Percentiles rank a stretch among this genome's conserved stretches.
These are phyloP conservation scores for Dactylonectria estremocensis DNA, from an alignment of 2,329 filamentous ascomycete species.

Conservation along the genomic window DNA sequence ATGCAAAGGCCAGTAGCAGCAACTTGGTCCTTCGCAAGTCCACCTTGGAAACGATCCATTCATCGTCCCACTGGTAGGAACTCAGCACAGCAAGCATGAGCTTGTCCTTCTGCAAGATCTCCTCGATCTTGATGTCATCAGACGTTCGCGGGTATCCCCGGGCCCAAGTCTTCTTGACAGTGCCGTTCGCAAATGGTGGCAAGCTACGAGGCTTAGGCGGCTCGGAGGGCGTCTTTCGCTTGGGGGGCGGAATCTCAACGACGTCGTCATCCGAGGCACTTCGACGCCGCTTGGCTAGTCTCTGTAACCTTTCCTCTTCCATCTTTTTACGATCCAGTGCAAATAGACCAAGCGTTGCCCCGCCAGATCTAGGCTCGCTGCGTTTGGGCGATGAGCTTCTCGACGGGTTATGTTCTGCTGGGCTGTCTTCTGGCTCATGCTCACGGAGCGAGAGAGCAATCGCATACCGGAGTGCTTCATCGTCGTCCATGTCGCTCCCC, in stretches of 20 bases:
- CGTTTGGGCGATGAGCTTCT: slow-evolving; percentile 34
- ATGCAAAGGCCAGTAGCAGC: slow-evolving; percentile 72
- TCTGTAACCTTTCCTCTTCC: slow-evolving; percentile 86
- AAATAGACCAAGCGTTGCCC: slow-evolving; percentile 56
- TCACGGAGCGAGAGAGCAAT: slow-evolving; percentile 71
- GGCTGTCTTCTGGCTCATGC: slow-evolving; percentile 32
- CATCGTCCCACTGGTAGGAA: slow-evolving; percentile 88
- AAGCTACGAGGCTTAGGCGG: slow-evolving; percentile 44
- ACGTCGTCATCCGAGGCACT: slow-evolving; percentile 46
- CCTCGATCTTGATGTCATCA: slow-evolving; percentile 89
- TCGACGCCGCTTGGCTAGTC: slow-evolving; percentile 71
- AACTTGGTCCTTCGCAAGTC: slow-evolving; percentile 73
- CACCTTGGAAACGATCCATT: slow-evolving; percentile 84
- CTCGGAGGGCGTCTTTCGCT: slow-evolving; percentile 38
- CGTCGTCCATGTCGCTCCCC: slow-evolving; percentile 62
- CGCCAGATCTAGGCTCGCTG: slow-evolving; percentile 39
- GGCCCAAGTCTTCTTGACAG: slow-evolving; percentile 87
- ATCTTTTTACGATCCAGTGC: slow-evolving; percentile 84
- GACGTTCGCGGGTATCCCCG: slow-evolving; percentile 71
- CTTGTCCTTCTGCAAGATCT: slow-evolving; percentile 81
- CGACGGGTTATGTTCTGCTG: slow-evolving; percentile 36
- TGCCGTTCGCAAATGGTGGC: slow-evolving; percentile 68
- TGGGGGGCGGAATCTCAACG: slow-evolving; percentile 49
- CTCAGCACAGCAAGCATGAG: slow-evolving; percentile 86
- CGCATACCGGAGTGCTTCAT: slow-evolving; percentile 73